phyloP scores from a whole-genome alignment of 164 flowering plant genomes.

The Aristolochia fimbriata region DNA sequence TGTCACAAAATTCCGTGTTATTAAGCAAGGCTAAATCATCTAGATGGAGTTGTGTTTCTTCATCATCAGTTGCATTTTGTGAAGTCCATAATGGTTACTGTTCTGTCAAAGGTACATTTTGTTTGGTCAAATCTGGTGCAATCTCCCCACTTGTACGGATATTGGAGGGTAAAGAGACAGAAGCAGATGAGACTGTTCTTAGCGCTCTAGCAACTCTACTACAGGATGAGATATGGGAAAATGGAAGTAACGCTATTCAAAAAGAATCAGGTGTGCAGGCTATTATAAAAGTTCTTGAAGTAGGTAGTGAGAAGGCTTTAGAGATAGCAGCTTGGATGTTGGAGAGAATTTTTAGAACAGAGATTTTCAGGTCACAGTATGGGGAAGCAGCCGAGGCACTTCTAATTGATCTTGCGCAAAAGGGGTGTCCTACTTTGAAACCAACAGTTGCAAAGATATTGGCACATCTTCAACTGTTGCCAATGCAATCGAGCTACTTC shows the following conservation, averaged over 20 bases:
- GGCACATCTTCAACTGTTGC: constrained; percentile 78
- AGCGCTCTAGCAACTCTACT: constrained; percentile 56
- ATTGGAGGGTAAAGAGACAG: constrained; percentile 52
- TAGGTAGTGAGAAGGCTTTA: constrained; percentile 45
- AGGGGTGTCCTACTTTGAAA: constrained; percentile 43
- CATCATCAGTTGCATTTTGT: constrained; percentile 42
- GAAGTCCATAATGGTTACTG: constrained; percentile 66
- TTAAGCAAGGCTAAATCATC: constrained; percentile 32
- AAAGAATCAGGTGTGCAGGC: constrained; percentile 38
- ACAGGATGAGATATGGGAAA: constrained; percentile 62
- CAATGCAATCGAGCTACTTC: constrained; percentile 76
- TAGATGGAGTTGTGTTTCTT: constrained; percentile 56
- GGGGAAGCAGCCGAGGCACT: constrained; percentile 58
- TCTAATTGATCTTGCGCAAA: constrained; percentile 68
- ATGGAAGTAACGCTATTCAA: constrained; percentile 46
- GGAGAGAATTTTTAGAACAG: constrained; percentile 57
- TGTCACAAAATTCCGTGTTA: constrained; percentile 54
- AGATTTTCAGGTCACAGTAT: constrained; percentile 35
- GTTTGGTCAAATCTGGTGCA: constrained; percentile 71
- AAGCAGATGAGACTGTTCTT: constrained; percentile 69
- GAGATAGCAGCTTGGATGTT: constrained; percentile 71
- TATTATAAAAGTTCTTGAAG: constrained; percentile 36
- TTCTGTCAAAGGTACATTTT: constrained; percentile 48
- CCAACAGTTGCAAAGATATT: constrained; percentile 48
- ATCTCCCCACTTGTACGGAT: constrained; percentile 39